These are phyloP conservation scores for Aspergillus tamarii DNA, from an alignment of 2,329 filamentous ascomycete species.

Conservation along the genomic window DNA sequence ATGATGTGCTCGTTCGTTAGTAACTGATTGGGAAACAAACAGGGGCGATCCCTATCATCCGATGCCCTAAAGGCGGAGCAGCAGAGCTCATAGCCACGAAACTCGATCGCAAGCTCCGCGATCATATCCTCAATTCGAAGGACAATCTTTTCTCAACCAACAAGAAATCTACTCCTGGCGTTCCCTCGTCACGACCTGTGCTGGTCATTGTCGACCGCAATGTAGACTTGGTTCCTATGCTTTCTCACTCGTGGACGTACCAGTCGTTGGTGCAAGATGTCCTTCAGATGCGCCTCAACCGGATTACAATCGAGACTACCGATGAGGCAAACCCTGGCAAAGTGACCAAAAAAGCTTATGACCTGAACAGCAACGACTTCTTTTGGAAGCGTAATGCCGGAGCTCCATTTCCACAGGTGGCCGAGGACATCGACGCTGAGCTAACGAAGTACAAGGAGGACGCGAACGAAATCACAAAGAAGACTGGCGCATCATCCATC, in stretches of 20 bases:
- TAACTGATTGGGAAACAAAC: conserved; percentile 16
- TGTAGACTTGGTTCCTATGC: conserved; percentile 93
- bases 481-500: conserved; percentile 88
- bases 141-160: conserved; percentile 86
- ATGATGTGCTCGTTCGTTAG: not conserved
- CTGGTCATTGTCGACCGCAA: conserved; percentile 94
- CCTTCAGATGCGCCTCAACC: conserved; percentile 80
- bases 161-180: conserved; percentile 64
- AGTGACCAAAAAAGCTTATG: conserved; percentile 84
- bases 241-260: conserved; percentile 94
- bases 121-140: conserved; percentile 96
- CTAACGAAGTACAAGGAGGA: conserved; percentile 95
- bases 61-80: conserved; percentile 88
- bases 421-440: conserved; percentile 93
- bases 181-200: conserved; percentile 78
- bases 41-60: conserved; percentile 92
- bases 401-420: conserved; percentile 90
- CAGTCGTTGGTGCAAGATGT: conserved; percentile 84
- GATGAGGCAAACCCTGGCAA: conserved; percentile 77
- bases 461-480: conserved; percentile 89
- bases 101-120: conserved; percentile 90
- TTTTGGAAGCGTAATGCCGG: conserved; percentile 96
- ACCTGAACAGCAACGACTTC: conserved; percentile 86
- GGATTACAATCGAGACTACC: conserved; percentile 87
- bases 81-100: conserved; percentile 94